Evolutionary conservation across 345 rosid species (phyloP), one percentile per base, ranked within the genome.

Genomic region (Gossypium mustelinum): DNA sequence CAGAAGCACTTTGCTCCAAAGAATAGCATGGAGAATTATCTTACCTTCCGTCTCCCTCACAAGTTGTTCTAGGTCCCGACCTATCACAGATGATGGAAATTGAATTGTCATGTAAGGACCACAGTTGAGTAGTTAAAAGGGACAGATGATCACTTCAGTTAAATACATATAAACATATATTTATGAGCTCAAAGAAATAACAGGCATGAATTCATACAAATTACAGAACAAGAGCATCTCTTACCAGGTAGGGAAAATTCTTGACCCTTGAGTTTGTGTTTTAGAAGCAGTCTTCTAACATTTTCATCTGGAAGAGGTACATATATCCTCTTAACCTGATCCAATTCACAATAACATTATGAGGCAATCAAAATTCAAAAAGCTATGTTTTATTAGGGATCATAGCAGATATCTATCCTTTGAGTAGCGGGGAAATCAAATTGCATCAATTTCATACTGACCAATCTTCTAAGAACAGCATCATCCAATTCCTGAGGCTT

Each of bases 401-500:
- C 17, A 29, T 70, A 34, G 11, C 16, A 11, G 7, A 25, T 66
- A 64, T 11, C 39, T 34, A 34, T 34, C 17, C 29, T 66, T 24
- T 22, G 44, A 12, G 54, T 47, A 47, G 24, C 60, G 1, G n/a
- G 44, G 7, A 48, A 34, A 51, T 78, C 43, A 65, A 54, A 61
- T 44, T 41, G 24, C 10, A 25, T 59, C 3, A 72, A 64, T 64
- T 74, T 58, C 58, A 54, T 73, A 81, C 89, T 79, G 50, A 92
- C 98, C 94, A 94, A 74, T 90, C 98, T 88, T 87, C 97, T 84
- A 43, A 92, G 92, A 56, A 94, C 97, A 43, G 97, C 98, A 82
- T 94, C 97, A 81, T 94, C 98, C 86, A 94, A 80, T 69, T 94
- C 98, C 71, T 92, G 98, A 24, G 98, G 98, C 82, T 94, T 94